A percentile compares a stretch with the other conserved stretches of the same genome.
These are phyloP conservation scores for Psophocarpus tetragonolobus DNA, from an alignment of 306 rosid species.

Conservation along the genomic window DNA sequence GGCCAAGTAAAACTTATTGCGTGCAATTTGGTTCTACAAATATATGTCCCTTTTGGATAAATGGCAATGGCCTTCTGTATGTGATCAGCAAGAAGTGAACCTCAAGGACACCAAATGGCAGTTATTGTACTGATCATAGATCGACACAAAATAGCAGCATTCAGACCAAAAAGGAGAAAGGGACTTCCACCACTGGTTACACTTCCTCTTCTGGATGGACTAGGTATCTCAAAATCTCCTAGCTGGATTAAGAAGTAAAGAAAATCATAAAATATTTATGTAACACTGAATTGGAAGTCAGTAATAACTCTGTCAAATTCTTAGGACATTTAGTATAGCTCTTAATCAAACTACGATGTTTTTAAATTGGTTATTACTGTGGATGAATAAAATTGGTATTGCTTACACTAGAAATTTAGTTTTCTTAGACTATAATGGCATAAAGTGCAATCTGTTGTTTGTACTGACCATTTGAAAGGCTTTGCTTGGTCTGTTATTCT, in stretches of 20 bases:
- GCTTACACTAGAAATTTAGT: neutral
- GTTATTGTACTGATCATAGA: neutral
- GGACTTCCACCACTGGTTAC: neutral
- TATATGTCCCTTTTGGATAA: neutral
- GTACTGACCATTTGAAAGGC: neutral
- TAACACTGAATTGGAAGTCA: neutral
- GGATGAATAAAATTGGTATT: neutral
- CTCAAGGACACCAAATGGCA: neutral
- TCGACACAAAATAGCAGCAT: neutral
- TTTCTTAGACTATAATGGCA: neutral
- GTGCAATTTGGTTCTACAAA: neutral
- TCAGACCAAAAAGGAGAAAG: neutral
- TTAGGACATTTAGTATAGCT: neutral
- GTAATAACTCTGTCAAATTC: neutral
- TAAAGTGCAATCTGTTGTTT: neutral
- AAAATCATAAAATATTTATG: neutral
- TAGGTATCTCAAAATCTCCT: neutral
- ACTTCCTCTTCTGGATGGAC: neutral
- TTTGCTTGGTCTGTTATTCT: conserved; percentile 6
- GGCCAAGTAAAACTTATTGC: neutral
- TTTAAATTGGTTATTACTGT: neutral
- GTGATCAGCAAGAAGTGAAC: conserved; percentile 5
- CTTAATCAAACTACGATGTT: neutral
- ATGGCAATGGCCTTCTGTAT: neutral
- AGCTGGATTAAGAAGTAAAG: neutral